Evolutionary conservation across 2,329 filamentous ascomycete species (phyloP).

Genomic region (Neofusicoccum sp.): DNA sequence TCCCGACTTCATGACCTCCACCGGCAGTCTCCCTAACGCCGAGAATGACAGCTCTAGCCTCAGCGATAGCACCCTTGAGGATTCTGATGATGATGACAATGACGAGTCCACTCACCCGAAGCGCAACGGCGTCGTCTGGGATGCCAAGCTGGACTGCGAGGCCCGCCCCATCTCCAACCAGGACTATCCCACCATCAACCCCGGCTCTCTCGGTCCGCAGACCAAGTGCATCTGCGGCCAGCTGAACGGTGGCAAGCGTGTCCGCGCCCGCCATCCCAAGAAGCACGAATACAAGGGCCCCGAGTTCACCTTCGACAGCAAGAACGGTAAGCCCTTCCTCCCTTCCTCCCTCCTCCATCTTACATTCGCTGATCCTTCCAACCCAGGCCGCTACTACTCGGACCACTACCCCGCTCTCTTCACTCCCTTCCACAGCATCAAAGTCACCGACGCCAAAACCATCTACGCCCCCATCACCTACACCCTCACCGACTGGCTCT

Average conservation of each 20-base stretch:
- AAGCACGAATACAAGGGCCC: background rate
- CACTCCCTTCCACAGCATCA: background rate
- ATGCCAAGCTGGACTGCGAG: background rate
- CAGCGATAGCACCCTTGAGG: background rate
- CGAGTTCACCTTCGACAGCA: background rate
- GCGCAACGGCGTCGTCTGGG: background rate
- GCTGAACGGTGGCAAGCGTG: background rate
- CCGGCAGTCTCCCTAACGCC: too few relatives aligned
- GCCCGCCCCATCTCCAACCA: background rate
- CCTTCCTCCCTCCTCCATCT: too few relatives aligned
- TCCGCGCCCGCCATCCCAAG: background rate
- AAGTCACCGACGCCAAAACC: background rate
- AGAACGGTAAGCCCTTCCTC: background rate
- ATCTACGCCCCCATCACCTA: background rate
- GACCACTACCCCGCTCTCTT: background rate
- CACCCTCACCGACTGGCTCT: background rate
- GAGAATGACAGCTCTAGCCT: background rate
- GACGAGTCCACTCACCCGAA: background rate
- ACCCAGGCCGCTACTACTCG: background rate
- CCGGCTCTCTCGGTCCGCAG: background rate
- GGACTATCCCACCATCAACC: background rate
- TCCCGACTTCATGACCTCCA: too few relatives aligned
- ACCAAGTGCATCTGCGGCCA: conserved; percentile 7
- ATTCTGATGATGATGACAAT: background rate
- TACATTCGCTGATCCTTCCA: background rate